Evolutionary conservation across 306 rosid genomes (phyloP).

Genomic region (Pachyrhizus erosus): DNA sequence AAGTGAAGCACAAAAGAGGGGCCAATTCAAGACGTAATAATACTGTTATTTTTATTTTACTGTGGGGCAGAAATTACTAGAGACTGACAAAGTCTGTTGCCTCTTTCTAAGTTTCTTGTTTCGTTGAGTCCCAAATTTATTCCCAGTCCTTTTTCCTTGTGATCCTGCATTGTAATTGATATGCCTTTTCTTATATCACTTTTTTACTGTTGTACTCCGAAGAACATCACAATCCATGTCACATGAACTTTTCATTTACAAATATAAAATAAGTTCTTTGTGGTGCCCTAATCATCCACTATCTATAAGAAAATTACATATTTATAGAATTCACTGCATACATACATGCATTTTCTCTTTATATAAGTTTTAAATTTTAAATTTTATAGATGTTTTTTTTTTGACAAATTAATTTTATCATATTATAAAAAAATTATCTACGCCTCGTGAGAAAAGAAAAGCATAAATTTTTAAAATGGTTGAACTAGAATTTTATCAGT

Average conservation of each 20-base stretch:
- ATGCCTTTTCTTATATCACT: neutral
- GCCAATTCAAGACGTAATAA: neutral
- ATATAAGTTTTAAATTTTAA: too few species aligned
- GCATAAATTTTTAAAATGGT: neutral
- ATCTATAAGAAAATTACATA: neutral
- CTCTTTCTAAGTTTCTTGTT: conserved; percentile 27
- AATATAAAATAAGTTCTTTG: neutral
- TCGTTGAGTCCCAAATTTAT: conserved; percentile 40
- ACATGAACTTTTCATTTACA: neutral
- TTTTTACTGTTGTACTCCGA: neutral
- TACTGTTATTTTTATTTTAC: neutral
- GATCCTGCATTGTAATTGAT: neutral
- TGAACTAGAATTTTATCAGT: neutral
- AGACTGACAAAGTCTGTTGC: conserved; percentile 9
- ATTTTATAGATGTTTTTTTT: too few species aligned
- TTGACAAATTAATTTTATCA: neutral
- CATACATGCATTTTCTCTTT: neutral
- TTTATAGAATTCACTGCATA: neutral
- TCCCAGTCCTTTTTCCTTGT: conserved; percentile 25
- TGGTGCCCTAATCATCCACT: neutral
- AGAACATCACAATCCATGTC: conserved; percentile 19
- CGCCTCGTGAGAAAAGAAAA: too few species aligned
- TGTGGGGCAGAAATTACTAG: conserved; percentile 8
- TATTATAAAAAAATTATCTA: too few species aligned
- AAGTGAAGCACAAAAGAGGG: conserved; percentile 3